Evolutionary conservation across 495 filamentous ascomycete genomes (phyloP), one percentile per base, ranked within the genome.

Genomic region (Oidiodendron maius): DNA sequence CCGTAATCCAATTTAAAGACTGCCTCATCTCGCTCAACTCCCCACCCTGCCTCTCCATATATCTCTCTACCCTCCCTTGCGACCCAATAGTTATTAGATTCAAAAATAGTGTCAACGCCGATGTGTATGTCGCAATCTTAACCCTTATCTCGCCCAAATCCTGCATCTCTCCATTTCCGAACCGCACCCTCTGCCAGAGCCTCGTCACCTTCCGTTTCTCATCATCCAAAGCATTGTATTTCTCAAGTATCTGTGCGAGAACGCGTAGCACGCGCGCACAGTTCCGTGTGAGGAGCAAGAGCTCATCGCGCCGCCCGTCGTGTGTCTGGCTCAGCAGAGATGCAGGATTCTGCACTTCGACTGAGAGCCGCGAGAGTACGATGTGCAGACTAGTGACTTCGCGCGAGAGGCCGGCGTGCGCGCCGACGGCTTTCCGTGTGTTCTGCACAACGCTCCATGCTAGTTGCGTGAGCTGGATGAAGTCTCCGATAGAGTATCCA

Each of bases 371-470:
- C 8, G 34, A 8, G 6, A 63, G 50, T 4, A 52, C 51, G 17
- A 46, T 34, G 32, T 55, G 56, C 11, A 63, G 48, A 32, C 48
- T 46, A 9, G 34, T 46, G 25, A 59, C 44, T 22, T 59, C 56
- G 12, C 44, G 40, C 6, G 47, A 56, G 15, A 63, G 58, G 22
- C 55, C 53, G 34, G 46, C 25, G 20, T 59, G 47, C 10, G 52
- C 56, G 4, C 58, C 53, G 24, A 52, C 58, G 8, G 58, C 61
- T 34, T 51, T 46, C 15, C 51, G 48, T 8, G 56, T 36, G 24
- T 51, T 50, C 34, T 56, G 48, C 4, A 59, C 28, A 1, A 43
- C 53, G 12, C 38, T 41, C 40, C 40, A 56, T 3, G 54, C 61
- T 15, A 60, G 39, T 13, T 45, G 16, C 17, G 48, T 39, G 10